Evolutionary conservation across 768 basidiomycete species (phyloP).

Genomic region (Kwoniella europaea): DNA sequence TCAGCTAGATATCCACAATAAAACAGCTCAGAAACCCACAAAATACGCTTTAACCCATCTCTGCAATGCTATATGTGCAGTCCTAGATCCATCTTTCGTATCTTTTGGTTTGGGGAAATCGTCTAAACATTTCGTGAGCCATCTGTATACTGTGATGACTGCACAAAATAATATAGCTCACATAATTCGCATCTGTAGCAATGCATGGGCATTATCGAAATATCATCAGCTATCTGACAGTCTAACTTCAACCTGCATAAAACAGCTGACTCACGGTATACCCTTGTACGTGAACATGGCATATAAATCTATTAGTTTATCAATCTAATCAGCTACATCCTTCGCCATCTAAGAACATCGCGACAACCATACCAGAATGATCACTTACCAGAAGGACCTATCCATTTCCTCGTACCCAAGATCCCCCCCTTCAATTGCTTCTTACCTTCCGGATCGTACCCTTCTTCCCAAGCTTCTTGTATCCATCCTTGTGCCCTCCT

Average conservation of each 20-base stretch:
- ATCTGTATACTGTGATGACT: slow-evolving; percentile 42
- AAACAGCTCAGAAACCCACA: slow-evolving; percentile 33
- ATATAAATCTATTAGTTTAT: slow-evolving; percentile 67
- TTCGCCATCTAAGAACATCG: neutral
- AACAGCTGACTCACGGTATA: slow-evolving; percentile 72
- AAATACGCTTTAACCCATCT: slow-evolving; percentile 83
- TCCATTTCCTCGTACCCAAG: slow-evolving; percentile 71
- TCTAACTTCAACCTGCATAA: neutral
- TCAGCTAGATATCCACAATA: neutral
- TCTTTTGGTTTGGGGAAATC: slow-evolving; percentile 52
- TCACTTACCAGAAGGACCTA: slow-evolving; percentile 74
- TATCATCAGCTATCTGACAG: neutral
- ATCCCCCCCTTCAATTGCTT: slow-evolving; percentile 65
- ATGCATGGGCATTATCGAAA: neutral
- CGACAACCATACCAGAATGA: too few species aligned
- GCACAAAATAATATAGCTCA: neutral
- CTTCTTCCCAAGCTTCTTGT: slow-evolving; percentile 78
- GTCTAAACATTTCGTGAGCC: slow-evolving; percentile 61
- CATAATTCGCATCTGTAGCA: slow-evolving; percentile 21
- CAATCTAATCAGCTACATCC: neutral
- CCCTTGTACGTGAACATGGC: slow-evolving; percentile 77
- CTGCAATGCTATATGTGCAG: slow-evolving; percentile 63
- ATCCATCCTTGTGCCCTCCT: slow-evolving; percentile 77
- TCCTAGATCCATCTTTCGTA: slow-evolving; percentile 17
- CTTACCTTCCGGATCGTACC: slow-evolving; percentile 76